Evolutionary conservation across 164 flowering plant genomes (phyloP).

Genomic region (Pachysandra terminalis): DNA sequence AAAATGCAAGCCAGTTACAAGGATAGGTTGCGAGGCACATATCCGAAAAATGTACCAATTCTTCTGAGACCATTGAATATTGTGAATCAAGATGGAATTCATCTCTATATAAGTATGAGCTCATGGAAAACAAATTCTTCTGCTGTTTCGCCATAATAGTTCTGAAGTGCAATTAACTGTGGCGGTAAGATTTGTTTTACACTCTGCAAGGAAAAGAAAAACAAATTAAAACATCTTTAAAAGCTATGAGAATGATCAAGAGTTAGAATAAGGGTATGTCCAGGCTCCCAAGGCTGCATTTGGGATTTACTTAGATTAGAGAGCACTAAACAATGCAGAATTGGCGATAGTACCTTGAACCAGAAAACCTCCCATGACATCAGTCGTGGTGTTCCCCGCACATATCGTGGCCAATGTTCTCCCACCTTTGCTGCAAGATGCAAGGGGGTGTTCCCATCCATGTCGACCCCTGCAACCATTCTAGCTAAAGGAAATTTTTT

Average conservation of each 20-base stretch:
- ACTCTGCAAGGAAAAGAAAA: background rate
- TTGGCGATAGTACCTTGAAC: background rate
- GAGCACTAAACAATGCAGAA: no score
- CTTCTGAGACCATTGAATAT: no score
- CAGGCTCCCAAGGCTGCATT: no score
- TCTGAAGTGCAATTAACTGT: background rate
- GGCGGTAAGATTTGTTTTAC: background rate
- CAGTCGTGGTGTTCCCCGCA: background rate
- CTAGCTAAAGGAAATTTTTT: background rate
- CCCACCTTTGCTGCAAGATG: conserved; percentile 1
- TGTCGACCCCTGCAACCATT: background rate
- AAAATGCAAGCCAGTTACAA: no score
- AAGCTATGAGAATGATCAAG: no score
- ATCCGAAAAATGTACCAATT: no score
- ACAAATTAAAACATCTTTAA: no score
- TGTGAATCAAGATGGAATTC: no score
- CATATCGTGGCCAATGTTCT: background rate
- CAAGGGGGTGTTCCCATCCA: background rate
- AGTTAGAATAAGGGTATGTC: no score
- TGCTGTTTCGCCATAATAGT: background rate
- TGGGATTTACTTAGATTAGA: no score
- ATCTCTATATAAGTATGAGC: no score
- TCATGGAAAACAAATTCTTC: background rate
- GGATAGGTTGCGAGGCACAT: no score
- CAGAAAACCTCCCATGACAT: background rate